These are phyloP conservation scores for Picea glauca DNA, from an alignment of 75 land plant genomes.

Conservation along the genomic window DNA sequence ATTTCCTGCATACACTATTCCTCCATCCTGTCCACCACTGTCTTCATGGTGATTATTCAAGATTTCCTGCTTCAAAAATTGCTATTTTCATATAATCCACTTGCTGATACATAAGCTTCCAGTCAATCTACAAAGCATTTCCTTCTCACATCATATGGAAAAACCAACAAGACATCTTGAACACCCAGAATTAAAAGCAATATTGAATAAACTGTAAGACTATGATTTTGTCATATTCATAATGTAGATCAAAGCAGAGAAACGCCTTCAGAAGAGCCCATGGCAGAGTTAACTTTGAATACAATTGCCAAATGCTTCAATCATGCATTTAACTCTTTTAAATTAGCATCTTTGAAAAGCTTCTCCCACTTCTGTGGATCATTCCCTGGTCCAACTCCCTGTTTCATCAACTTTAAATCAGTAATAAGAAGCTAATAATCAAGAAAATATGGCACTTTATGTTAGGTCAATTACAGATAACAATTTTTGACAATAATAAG, in stretches of 20 bases:
- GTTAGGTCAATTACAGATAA: too few species aligned
- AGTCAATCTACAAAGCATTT: background rate
- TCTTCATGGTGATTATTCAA: background rate
- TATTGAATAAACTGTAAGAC: too few species aligned
- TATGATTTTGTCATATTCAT: background rate
- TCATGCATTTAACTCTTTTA: constrained; percentile 8
- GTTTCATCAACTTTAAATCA: background rate
- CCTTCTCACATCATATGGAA: background rate
- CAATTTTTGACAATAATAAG: background rate
- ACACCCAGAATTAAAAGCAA: too few species aligned
- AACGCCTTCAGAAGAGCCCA: background rate
- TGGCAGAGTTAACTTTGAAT: background rate
- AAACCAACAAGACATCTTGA: background rate
- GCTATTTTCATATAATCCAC: background rate
- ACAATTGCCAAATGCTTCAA: background rate
- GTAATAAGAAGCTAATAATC: constrained; percentile 10
- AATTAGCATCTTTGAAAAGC: constrained; percentile 49
- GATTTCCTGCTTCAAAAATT: background rate
- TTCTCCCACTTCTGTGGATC: constrained; percentile 67
- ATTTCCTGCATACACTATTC: background rate
- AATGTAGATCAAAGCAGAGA: background rate
- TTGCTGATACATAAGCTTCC: background rate
- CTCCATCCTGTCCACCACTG: background rate
- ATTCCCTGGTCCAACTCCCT: constrained; percentile 90
- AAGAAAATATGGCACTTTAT: background rate